Evolutionary conservation across 495 filamentous ascomycete genomes (phyloP), one percentile per base, ranked within the genome.

Genomic region (Aspergillus indologenus): DNA sequence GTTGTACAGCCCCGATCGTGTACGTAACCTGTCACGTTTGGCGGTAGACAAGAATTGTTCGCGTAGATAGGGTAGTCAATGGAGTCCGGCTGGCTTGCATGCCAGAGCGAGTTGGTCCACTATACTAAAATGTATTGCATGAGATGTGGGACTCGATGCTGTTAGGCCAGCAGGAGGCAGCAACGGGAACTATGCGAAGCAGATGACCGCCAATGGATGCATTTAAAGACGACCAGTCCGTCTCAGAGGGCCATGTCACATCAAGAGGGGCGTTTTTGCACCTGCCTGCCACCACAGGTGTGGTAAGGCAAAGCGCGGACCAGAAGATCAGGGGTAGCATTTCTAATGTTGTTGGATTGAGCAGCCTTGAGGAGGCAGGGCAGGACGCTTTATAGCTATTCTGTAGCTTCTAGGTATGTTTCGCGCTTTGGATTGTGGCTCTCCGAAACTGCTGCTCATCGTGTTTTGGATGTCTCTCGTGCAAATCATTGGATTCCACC

Each of bases 151-250:
- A 61, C 11, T 54, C 43, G 26, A 66, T 60, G 43, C 64, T 70
- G 6, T 60, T 64, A 9, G 54, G 40, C 21, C 66, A 74, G 46
- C 69, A 74, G 17, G 67, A 62, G 12, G 69, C 68, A 6, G 62
- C 65, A 9, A 54, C 65, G 1, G 67, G 71, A 19, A 53, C 45
- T 11, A 64, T 69, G 17, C 59, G 22, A 18, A 67, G 21, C 2
- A 71, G 60, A 1, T 19, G 34, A 22, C 64, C 64, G 11, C 53
- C 50, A 23, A 71, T 64, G 12, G 69, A 61, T 3, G 31, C 44
- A 50, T 72, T 74, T 1, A 74, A 53, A 11, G 64, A 42, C 21
- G 31, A 11, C 69, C 71, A 74, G 26, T 72, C 65, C 9, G 60
- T 43, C 0, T 6, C 8, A 3, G 68, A 69, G 19, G 68, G 66